Percentiles rank a stretch among this genome's conserved stretches.
These are phyloP conservation scores for Verticillium dahliae DNA, from an alignment of 2,329 filamentous ascomycete genomes.

Conservation along the genomic window DNA sequence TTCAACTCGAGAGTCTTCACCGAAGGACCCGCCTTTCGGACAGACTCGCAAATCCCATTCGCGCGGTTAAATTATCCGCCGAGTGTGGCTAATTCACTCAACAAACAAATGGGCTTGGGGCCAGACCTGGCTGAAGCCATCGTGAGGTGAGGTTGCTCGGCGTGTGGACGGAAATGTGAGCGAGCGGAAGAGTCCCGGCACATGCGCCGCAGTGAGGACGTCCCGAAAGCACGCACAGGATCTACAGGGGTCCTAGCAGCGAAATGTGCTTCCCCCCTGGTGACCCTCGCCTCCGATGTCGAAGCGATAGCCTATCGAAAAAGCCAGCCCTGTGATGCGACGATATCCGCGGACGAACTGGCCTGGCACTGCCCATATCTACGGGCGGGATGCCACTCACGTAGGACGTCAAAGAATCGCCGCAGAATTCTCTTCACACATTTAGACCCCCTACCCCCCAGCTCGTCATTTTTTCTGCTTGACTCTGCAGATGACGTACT, in stretches of 20 bases:
- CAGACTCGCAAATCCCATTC: not conserved
- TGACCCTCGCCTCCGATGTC: not conserved
- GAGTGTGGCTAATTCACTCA: not conserved
- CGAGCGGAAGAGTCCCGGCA: not conserved
- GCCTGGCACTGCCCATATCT: not conserved
- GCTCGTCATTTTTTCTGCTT: not conserved
- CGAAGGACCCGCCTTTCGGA: not conserved
- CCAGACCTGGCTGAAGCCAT: not conserved
- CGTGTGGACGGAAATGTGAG: not conserved
- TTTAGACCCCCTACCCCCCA: not conserved
- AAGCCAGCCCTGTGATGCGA: not conserved
- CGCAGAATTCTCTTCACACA: not conserved
- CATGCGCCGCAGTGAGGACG: not conserved
- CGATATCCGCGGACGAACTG: not conserved
- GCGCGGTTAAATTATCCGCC: not conserved
- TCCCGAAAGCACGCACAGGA: not conserved
- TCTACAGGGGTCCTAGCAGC: not conserved
- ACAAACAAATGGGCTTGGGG: not conserved
- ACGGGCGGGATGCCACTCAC: not conserved
- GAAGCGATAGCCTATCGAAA: not conserved
- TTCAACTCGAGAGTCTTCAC: not conserved
- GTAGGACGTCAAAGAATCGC: not conserved
- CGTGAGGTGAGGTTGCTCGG: not conserved
- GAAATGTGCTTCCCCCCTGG: not conserved
- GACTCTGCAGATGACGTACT: not conserved